phyloP scores from a whole-genome alignment of 2,329 filamentous ascomycete species.

The Curvularia sp. region DNA sequence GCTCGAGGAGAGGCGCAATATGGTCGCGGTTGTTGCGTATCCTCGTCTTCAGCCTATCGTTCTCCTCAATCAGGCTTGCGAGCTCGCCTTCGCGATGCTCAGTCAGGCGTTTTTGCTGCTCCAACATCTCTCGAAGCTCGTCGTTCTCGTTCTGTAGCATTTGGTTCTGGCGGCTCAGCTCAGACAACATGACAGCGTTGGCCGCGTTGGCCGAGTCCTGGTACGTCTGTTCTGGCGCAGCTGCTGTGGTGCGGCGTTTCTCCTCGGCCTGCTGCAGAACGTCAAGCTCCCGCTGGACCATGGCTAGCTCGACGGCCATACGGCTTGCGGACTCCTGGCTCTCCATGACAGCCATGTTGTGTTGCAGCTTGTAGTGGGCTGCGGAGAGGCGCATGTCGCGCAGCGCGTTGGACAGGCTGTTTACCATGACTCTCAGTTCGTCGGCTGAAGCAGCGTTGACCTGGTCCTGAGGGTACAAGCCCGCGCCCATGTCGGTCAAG shows the following conservation, averaged over 20 bases:
- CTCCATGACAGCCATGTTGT: slow-evolving; percentile 82
- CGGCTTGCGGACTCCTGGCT: slow-evolving; percentile 85
- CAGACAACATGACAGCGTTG: slow-evolving; percentile 64
- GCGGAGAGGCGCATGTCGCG: slow-evolving; percentile 79
- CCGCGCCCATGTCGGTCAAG: slow-evolving; percentile 46
- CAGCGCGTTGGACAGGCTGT: slow-evolving; percentile 60
- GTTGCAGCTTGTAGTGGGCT: slow-evolving; percentile 89
- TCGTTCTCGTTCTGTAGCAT: slow-evolving; percentile 71
- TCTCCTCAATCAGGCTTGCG: slow-evolving; percentile 74
- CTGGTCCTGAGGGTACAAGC: slow-evolving; percentile 59
- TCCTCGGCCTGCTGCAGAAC: slow-evolving; percentile 79
- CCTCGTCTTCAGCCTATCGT: slow-evolving; percentile 77
- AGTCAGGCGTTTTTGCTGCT: slow-evolving; percentile 78
- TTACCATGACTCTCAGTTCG: slow-evolving; percentile 62
- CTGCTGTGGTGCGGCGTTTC: slow-evolving; percentile 65
- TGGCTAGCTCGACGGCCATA: slow-evolving; percentile 88
- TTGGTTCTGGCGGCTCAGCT: slow-evolving; percentile 64
- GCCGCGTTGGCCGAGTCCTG: slow-evolving; percentile 59
- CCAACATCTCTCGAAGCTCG: slow-evolving; percentile 68
- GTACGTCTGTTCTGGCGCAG: slow-evolving; percentile 61
- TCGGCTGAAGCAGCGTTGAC: slow-evolving; percentile 61
- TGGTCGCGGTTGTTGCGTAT: slow-evolving; percentile 92
- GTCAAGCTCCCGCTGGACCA: slow-evolving; percentile 87
- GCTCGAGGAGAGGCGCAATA: slow-evolving; percentile 64
- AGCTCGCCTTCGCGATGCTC: slow-evolving; percentile 79